These are phyloP conservation scores for Trametes hirsuta DNA, from an alignment of 1,284 basidiomycete species.

Conservation along the genomic window DNA sequence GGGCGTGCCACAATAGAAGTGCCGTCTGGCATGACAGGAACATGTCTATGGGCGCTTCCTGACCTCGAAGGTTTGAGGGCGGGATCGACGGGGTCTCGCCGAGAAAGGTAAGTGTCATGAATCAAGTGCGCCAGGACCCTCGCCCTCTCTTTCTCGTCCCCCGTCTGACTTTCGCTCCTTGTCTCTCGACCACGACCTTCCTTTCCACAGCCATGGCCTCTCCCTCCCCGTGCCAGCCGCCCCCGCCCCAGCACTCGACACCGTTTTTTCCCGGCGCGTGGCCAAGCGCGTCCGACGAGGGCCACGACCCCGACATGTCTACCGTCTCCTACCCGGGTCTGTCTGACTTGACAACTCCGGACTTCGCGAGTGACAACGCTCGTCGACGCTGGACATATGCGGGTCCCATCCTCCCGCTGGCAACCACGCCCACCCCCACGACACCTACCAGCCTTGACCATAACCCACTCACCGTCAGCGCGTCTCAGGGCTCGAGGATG, in stretches of 20 bases:
- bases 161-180: not conserved
- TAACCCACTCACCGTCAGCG: conserved; percentile 13
- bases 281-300: conserved; percentile 27
- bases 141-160: not conserved
- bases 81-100: conserved; percentile 17
- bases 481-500: conserved; percentile 20
- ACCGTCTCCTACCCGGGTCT: conserved; percentile 9
- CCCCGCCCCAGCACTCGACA: conserved; percentile 25
- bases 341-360: not conserved
- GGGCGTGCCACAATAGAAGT: conserved; percentile 6
- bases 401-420: not conserved
- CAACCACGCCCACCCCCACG: not conserved
- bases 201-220: conserved; percentile 22
- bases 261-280: conserved; percentile 36
- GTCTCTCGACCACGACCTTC: conserved; percentile 13
- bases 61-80: conserved; percentile 5
- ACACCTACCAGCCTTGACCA: conserved; percentile 15
- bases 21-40: conserved; percentile 17
- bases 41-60: conserved; percentile 3
- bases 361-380: not conserved
- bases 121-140: conserved; percentile 5
- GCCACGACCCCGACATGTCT: conserved; percentile 14
- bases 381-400: conserved; percentile 22
- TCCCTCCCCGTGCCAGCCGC: conserved; percentile 19
- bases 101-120: conserved; percentile 17